Base-by-base conservation (phyloP, 2,329 filamentous ascomycete genomes). In the Talaromyces sp. region DNA sequence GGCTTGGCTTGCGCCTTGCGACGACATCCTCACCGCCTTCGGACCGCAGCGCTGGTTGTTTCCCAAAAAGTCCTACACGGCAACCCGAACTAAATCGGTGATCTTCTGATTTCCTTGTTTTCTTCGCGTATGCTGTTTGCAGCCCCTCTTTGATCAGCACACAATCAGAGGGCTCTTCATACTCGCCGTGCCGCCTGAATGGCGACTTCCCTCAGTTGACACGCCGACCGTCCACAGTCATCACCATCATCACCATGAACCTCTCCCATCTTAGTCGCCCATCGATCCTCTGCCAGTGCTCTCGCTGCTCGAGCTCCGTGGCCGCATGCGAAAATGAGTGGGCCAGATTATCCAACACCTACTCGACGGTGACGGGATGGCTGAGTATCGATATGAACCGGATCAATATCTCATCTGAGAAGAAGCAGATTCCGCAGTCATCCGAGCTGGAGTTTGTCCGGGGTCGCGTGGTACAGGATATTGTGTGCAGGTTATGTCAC, bases 301-400 rank as follows among this genome's bases (percentile, higher is more conserved):
- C 69, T 25, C 70, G 73, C 56, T 77, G 75, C 63, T 76, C 73
- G n/a, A 77, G 75, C 66, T 76, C 75, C 28, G 67, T 77, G 55
- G 75, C 74, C 4, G 75, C 72, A n/a, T 68, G 76, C 21, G 75
- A 77, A 67, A 77, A 77, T 59, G 75, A 76, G 63, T 77, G 75
- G 75, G 74, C 72, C 9, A 75, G 71, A 59, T 65, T 77, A n/a
- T 76, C 74, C 28, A 73, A 69, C 58, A 71, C 73, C 9, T 76
- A 77, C 60, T 71, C 74, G 23, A 68, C 76, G 50, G 70, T 71
- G 37, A 70, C 73, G 33, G 73, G 70, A 54, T 77, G 75, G 75
- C 67, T 75, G 39, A 77, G 75, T 61, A 70, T 76, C 55, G 71
- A 77, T 63, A 67, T 75, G 52, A 70, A 76, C 60, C 74, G 75